Evolutionary conservation across 192 early-diverging fungal species (phyloP).

Genomic region (Paraglomus brasilianum): DNA sequence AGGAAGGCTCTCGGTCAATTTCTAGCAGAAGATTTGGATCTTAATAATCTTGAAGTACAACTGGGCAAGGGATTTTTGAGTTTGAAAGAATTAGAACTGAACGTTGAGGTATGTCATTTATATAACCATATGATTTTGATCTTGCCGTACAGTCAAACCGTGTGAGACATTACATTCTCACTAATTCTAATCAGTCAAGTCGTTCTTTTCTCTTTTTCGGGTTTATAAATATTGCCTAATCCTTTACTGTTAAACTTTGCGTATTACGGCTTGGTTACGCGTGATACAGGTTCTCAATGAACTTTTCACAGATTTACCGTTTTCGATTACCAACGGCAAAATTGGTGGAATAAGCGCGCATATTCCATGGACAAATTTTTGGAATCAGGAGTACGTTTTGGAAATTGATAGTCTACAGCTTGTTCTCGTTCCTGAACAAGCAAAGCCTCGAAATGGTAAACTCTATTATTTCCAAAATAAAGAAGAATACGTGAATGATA

Average conservation of each 20-base stretch:
- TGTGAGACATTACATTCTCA: no score
- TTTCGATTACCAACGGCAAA: conserved; percentile 65
- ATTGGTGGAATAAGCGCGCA: conserved; percentile 68
- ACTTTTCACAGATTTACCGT: conserved; percentile 61
- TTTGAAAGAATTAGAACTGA: conserved; percentile 77
- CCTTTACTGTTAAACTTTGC: no score
- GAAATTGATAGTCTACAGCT: conserved; percentile 69
- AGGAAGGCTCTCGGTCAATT: conserved; percentile 83
- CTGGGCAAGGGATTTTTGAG: conserved; percentile 73
- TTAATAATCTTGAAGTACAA: conserved; percentile 84
- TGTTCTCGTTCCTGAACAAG: conserved; percentile 45
- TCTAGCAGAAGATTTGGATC: conserved; percentile 69
- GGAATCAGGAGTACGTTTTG: conserved; percentile 74
- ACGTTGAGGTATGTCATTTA: conserved; percentile 58
- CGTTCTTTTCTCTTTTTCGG: no score
- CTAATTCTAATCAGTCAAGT: no score
- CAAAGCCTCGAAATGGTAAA: conserved; percentile 24
- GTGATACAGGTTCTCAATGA: conserved; percentile 72
- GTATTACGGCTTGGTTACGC: background rate
- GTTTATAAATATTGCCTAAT: no score
- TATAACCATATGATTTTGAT: no score
- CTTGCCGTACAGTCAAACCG: no score
- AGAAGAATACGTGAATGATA: conserved; percentile 26
- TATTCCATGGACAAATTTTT: conserved; percentile 84
- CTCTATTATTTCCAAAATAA: background rate